Percentiles rank a stretch among this genome's conserved stretches.
Conservation (phyloP, 2,329 filamentous ascomycete species). For the Geosmithia putterillii region DNA sequence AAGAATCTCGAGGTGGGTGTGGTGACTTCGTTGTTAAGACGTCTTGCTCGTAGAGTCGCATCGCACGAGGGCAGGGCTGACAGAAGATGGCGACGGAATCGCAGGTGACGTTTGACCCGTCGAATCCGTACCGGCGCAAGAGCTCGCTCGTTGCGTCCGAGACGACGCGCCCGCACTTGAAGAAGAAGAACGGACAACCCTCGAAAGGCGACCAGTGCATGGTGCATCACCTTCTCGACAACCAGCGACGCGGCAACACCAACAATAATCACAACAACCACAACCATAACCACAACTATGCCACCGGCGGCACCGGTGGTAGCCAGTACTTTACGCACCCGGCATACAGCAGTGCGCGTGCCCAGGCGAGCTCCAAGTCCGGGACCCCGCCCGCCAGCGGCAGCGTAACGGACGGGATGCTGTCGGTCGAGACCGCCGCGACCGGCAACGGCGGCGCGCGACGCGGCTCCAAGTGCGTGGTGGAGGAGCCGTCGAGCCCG, state of each 20-base stretch:
- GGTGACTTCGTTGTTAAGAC: no score
- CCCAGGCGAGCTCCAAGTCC: neutral
- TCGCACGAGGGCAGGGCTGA: no score
- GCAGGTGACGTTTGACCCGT: constrained; percentile 47
- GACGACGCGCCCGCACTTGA: constrained; percentile 16
- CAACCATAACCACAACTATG: no score
- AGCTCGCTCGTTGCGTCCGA: constrained; percentile 49
- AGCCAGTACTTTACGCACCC: constrained; percentile 16
- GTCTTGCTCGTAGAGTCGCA: no score
- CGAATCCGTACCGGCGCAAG: constrained; percentile 51
- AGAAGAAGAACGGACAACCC: constrained; percentile 4
- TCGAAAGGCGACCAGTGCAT: constrained; percentile 42
- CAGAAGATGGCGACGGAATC: no score
- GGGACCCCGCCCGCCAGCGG: constrained; percentile 1
- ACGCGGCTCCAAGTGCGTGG: constrained; percentile 13
- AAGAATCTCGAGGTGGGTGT: constrained; percentile 24
- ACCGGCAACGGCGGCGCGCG: neutral
- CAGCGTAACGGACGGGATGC: constrained; percentile 3
- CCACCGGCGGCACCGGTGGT: constrained; percentile 12
- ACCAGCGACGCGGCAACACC: constrained; percentile 28
- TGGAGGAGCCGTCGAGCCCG: constrained; percentile 28
- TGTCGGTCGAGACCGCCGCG: constrained; percentile 9
- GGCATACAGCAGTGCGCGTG: constrained; percentile 8
- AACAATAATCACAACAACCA: no score
- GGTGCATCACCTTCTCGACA: constrained; percentile 53